A percentile compares a stretch with the other conserved stretches of the same genome.
phyloP scores from a whole-genome alignment of 352 stramenopile species.

The Peronospora belbahrii region DNA sequence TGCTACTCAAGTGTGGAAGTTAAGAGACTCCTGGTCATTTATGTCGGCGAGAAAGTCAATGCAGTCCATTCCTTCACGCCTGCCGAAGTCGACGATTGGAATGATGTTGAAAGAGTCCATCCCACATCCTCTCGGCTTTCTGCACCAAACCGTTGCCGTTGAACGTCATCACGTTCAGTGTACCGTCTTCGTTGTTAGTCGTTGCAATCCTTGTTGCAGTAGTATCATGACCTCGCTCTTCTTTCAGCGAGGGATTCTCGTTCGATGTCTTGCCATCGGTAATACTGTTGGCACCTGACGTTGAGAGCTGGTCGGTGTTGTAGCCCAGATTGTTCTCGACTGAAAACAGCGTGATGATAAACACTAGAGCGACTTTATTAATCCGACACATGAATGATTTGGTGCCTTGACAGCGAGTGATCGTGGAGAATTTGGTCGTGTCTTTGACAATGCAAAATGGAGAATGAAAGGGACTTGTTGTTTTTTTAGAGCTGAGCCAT shows the following conservation, averaged over 20 bases:
- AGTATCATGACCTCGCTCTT: constrained; percentile 2
- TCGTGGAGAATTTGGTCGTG: neutral
- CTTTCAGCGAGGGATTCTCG: neutral
- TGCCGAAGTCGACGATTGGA: constrained; percentile 3
- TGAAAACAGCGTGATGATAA: constrained; percentile 2
- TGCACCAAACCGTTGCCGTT: constrained; percentile 17
- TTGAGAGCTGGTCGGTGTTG: neutral
- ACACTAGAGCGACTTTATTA: constrained; percentile 1
- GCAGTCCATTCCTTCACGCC: neutral
- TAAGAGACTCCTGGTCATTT: too few species aligned
- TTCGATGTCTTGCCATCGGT: neutral
- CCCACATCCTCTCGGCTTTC: constrained; percentile 2
- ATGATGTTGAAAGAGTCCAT: neutral
- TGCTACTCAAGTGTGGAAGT: neutral
- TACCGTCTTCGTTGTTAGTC: constrained; percentile 3
- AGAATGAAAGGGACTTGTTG: neutral
- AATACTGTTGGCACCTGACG: neutral
- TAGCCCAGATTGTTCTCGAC: neutral
- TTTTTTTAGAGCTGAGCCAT: neutral
- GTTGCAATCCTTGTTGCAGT: neutral
- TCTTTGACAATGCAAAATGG: constrained; percentile 2
- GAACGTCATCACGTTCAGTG: constrained; percentile 8
- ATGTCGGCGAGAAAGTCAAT: neutral
- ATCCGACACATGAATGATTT: constrained; percentile 3
- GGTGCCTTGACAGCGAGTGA: neutral